Evolutionary conservation across 495 filamentous ascomycete species (phyloP).

Genomic region (Echria macrotheca): DNA sequence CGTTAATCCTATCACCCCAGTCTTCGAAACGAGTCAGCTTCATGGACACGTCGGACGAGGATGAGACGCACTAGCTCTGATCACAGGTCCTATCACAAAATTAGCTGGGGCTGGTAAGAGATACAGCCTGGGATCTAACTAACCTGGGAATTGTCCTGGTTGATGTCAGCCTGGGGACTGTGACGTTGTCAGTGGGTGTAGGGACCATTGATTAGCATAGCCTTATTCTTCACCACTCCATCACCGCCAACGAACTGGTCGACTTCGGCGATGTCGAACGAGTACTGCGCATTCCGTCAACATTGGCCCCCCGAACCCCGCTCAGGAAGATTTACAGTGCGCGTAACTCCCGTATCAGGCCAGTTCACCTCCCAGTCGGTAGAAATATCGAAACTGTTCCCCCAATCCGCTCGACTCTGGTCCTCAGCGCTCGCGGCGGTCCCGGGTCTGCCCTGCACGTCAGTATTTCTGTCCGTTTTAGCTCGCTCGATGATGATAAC

Average conservation of each 20-base stretch:
- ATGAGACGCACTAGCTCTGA: no score
- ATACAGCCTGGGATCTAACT: no score
- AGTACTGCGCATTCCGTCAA: background rate
- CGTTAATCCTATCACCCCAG: conserved; percentile 6
- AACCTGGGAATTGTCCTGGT: no score
- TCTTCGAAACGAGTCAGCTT: conserved; percentile 1
- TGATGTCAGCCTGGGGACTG: no score
- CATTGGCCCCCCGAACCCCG: background rate
- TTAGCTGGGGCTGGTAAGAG: no score
- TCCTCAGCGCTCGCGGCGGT: no score
- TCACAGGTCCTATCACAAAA: no score
- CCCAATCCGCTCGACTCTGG: conserved; percentile 5
- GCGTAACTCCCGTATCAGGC: conserved; percentile 2
- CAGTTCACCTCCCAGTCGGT: conserved; percentile 8
- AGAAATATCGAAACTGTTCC: background rate
- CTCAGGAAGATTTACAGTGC: background rate
- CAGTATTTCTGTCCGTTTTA: no score
- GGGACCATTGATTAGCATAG: conserved; percentile 9
- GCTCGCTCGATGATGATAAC: no score
- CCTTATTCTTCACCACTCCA: conserved; percentile 1
- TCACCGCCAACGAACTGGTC: conserved; percentile 7
- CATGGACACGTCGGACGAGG: no score
- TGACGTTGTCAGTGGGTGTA: background rate
- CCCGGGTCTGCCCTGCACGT: no score
- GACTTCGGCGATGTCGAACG: background rate